Conservation (phyloP, 2,329 filamentous ascomycete genomes). For the Fusarium illudens region DNA sequence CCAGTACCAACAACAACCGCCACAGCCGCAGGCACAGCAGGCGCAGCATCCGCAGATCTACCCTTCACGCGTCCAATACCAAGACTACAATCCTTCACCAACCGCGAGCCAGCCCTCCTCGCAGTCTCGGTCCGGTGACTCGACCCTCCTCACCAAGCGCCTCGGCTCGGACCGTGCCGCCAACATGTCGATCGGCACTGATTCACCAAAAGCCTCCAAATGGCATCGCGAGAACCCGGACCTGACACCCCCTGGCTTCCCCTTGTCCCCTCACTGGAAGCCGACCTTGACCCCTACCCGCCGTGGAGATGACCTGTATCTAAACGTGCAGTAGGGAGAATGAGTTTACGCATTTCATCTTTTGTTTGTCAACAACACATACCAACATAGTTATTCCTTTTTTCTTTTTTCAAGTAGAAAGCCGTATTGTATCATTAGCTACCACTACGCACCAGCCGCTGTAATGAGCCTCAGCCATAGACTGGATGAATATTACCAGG, state of each 20-base stretch:
- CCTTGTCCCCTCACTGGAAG: conserved; percentile 47
- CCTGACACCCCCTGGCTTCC: conserved; percentile 17
- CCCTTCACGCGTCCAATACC: conserved; percentile 19
- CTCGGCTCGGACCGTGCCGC: conserved; percentile 60
- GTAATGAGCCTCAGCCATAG: conserved; percentile 38
- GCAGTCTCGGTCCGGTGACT: conserved; percentile 45
- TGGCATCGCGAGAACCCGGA: conserved; percentile 30
- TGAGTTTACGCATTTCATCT: not conserved
- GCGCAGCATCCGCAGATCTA: conserved; percentile 26
- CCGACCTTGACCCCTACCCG: conserved; percentile 73
- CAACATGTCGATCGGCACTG: conserved; percentile 51
- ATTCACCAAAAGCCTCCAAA: conserved; percentile 7
- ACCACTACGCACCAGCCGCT: conserved; percentile 21
- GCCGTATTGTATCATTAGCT: conserved; percentile 36
- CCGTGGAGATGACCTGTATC: conserved; percentile 70
- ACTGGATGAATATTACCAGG: conserved; percentile 25
- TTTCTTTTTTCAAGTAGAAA: conserved; percentile 15
- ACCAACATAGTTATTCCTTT: conserved; percentile 12
- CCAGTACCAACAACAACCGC: conserved; percentile 14
- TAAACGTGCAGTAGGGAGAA: conserved; percentile 59
- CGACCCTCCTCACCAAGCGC: conserved; percentile 62
- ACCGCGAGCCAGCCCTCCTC: conserved; percentile 9
- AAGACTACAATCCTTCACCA: conserved; percentile 21
- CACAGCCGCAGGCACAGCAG: not conserved
- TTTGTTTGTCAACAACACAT: conserved; percentile 2